These are phyloP conservation scores for Kwoniella europaea DNA, from an alignment of 768 basidiomycete genomes.

Conservation along the genomic window DNA sequence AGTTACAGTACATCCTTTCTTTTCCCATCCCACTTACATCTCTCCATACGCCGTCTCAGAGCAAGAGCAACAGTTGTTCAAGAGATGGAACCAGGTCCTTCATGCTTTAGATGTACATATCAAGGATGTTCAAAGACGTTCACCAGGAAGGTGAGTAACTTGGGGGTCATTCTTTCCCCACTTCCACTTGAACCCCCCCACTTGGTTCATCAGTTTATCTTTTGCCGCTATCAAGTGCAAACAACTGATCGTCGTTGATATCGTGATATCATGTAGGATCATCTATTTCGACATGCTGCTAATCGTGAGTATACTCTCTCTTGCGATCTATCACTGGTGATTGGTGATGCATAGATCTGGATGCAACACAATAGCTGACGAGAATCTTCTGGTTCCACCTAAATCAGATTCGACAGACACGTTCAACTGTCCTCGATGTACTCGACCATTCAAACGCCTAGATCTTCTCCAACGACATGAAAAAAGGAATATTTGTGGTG, in stretches of 20 bases:
- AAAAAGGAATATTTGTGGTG: constrained; percentile 39
- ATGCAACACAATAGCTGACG: too few relatives aligned
- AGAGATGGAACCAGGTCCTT: constrained; percentile 2
- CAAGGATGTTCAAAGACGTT: constrained; percentile 44
- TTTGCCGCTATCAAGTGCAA: background rate
- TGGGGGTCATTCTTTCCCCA: background rate
- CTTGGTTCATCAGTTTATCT: background rate
- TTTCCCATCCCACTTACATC: background rate
- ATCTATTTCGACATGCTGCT: constrained; percentile 43
- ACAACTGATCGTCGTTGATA: background rate
- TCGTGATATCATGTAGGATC: constrained; percentile 34
- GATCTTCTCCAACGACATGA: constrained; percentile 48
- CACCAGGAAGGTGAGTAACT: constrained; percentile 44
- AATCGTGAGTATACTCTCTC: constrained; percentile 36
- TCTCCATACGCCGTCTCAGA: background rate
- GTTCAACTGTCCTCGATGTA: constrained; percentile 35
- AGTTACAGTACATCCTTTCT: background rate
- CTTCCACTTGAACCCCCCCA: background rate
- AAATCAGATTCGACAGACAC: constrained; percentile 23
- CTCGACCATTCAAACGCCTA: constrained; percentile 42
- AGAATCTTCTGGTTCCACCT: too few relatives aligned
- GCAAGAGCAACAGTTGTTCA: too few relatives aligned
- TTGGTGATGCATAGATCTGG: too few relatives aligned
- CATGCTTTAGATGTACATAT: constrained; percentile 30
- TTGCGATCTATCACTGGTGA: background rate